These are phyloP conservation scores for Trichoderma asperellum DNA, from an alignment of 2,329 filamentous ascomycete species.

Conservation along the genomic window DNA sequence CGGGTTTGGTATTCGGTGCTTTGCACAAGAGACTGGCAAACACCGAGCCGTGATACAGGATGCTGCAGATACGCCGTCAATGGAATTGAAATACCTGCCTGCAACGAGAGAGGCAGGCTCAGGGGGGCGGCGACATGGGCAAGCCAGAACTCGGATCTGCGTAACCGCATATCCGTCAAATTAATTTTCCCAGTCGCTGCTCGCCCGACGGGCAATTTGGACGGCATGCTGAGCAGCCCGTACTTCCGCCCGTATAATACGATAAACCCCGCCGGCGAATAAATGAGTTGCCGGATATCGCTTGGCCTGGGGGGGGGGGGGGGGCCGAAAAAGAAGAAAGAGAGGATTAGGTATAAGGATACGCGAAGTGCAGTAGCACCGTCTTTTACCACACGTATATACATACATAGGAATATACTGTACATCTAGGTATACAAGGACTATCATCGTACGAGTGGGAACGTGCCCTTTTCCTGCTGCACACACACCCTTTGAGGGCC, in stretches of 20 bases:
- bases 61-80: too few relatives aligned
- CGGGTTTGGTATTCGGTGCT: not conserved
- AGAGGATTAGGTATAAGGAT: not conserved
- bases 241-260: not conserved
- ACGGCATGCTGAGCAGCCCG: not conserved
- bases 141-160: not conserved
- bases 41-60: too few relatives aligned
- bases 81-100: too few relatives aligned
- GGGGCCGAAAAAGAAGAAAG: not conserved
- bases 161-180: not conserved
- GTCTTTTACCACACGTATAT: too few relatives aligned
- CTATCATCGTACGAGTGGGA: slow-evolving; percentile 11
- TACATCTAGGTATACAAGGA: not conserved
- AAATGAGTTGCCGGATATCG: slow-evolving; percentile 15
- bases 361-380: too few relatives aligned
- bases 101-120: not conserved
- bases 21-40: not conserved
- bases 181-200: not conserved
- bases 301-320: not conserved
- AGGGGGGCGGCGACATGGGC: not conserved
- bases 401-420: too few relatives aligned
- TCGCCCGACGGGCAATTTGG: slow-evolving; percentile 5
- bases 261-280: slow-evolving; percentile 10
- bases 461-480: not conserved
- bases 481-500: not conserved